Percentiles rank a stretch among this genome's conserved stretches.
Conservation (phyloP, 2,329 filamentous ascomycete species). For the Neonectria coccinea region DNA sequence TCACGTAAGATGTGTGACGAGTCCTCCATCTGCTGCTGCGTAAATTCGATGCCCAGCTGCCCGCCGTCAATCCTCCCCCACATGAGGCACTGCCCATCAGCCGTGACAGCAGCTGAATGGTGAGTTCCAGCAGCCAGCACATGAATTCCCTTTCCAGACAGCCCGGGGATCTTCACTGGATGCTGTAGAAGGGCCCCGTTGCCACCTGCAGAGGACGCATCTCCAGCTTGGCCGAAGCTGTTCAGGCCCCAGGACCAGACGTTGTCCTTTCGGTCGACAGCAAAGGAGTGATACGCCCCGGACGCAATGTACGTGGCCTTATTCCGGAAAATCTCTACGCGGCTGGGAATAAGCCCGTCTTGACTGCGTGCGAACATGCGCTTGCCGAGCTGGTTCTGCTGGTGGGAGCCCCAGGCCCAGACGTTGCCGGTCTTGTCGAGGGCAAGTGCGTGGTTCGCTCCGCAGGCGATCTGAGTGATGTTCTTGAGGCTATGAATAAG, state of each 20-base stretch:
- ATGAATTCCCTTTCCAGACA: slow-evolving; percentile 69
- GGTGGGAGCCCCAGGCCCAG: slow-evolving; percentile 29
- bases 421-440: slow-evolving; percentile 65
- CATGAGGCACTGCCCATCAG: slow-evolving; percentile 61
- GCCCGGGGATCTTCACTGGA: slow-evolving; percentile 71
- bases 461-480: slow-evolving; percentile 69
- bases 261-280: slow-evolving; percentile 72
- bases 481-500: slow-evolving; percentile 66
- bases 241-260: slow-evolving; percentile 86
- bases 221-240: slow-evolving; percentile 79
- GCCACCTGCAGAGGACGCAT: slow-evolving; percentile 45
- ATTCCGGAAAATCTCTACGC: slow-evolving; percentile 19
- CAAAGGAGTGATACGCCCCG: slow-evolving; percentile 81
- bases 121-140: slow-evolving; percentile 75
- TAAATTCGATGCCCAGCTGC: slow-evolving; percentile 62
- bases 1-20: slow-evolving; percentile 65
- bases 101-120: slow-evolving; percentile 72
- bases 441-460: slow-evolving; percentile 74
- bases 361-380: slow-evolving; percentile 61
- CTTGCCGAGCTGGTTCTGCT: slow-evolving; percentile 65
- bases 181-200: slow-evolving; percentile 64
- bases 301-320: slow-evolving; percentile 71
- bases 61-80: slow-evolving; percentile 68
- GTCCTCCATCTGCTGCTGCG: slow-evolving; percentile 59
- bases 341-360: slow-evolving; percentile 15